Percentiles rank a stretch among this genome's conserved stretches.
Conservation (phyloP, 75 land plant species). For the Sequoia sempervirens region DNA sequence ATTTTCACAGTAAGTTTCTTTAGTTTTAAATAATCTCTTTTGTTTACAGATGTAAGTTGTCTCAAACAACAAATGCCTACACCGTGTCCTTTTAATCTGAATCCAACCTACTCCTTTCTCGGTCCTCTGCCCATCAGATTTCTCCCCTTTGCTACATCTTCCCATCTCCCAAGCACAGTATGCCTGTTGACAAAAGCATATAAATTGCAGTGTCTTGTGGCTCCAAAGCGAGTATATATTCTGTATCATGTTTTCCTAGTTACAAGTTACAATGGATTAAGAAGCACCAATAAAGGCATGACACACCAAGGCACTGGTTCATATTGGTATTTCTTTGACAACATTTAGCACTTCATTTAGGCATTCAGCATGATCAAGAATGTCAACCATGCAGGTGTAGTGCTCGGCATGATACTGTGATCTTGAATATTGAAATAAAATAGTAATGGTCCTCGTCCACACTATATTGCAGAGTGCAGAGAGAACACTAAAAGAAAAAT, state of each 20-base stretch:
- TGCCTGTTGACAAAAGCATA: background rate
- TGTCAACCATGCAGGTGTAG: background rate
- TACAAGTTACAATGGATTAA: background rate
- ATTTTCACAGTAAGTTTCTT: background rate
- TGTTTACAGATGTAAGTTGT: background rate
- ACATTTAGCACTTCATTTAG: background rate
- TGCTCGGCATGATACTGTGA: background rate
- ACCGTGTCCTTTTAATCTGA: background rate
- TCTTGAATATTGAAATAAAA: background rate
- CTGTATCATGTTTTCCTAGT: background rate
- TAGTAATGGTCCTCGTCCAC: background rate
- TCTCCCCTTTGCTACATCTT: background rate
- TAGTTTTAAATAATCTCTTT: background rate
- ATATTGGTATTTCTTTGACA: background rate
- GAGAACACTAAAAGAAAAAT: background rate
- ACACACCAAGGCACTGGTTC: background rate
- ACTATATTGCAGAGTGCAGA: background rate
- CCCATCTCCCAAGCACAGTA: background rate
- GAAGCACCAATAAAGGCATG: background rate
- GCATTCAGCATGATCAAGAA: background rate
- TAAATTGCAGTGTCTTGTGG: background rate
- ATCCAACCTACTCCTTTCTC: background rate
- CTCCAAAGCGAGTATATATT: background rate
- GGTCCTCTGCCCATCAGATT: background rate
- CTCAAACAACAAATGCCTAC: background rate